Conservation (phyloP, 164 flowering plant species). For the Dillenia suffruticosa region DNA sequence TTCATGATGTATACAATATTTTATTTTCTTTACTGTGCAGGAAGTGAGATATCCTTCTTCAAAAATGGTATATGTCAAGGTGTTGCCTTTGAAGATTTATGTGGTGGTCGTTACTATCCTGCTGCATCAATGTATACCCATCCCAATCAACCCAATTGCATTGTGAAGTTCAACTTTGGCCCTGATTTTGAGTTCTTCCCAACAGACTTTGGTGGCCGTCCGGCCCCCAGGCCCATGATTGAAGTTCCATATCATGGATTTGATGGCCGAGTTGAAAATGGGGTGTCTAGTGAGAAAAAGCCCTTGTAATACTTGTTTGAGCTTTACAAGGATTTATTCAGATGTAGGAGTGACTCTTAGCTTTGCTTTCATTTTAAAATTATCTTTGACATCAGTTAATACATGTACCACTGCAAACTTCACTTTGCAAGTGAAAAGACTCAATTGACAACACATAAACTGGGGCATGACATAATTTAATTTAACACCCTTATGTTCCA, state of each 20-base stretch:
- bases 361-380: no score
- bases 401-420: no score
- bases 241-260: constrained; percentile 85
- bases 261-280: constrained; percentile 58
- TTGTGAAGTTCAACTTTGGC: constrained; percentile 91
- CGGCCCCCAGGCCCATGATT: constrained; percentile 73
- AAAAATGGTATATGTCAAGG: constrained; percentile 91
- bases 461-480: no score
- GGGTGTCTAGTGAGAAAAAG: constrained; percentile 44
- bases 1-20: no score
- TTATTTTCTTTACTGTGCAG: constrained; percentile 34
- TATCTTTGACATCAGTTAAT: no score
- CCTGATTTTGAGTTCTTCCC: constrained; percentile 92
- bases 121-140: constrained; percentile 98
- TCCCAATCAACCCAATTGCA: constrained; percentile 85
- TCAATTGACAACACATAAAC: no score
- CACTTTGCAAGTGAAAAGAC: no score
- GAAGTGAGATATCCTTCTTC: constrained; percentile 90
- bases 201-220: constrained; percentile 60
- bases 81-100: constrained; percentile 78
- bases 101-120: constrained; percentile 87
- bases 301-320: constrained; percentile 9
- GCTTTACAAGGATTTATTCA: no score
- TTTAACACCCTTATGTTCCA: no score
- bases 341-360: no score